These are phyloP conservation scores for Odontarrhena argentea DNA, from an alignment of 345 rosid species.

Conservation along the genomic window DNA sequence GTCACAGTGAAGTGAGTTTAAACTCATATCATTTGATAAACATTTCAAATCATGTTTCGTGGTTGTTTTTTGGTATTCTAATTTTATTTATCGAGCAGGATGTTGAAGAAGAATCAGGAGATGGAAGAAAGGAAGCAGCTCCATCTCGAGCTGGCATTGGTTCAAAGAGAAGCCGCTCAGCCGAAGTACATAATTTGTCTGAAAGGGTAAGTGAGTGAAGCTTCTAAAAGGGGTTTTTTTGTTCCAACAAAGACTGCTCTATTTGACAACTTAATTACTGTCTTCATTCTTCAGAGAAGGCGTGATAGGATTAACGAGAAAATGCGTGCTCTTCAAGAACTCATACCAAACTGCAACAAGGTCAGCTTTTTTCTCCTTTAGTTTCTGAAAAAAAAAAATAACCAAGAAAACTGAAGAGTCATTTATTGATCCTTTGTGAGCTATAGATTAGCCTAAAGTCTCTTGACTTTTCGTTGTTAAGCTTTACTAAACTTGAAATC, in stretches of 20 bases:
- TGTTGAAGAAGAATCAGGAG: slow-evolving; percentile 64
- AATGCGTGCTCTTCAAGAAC: slow-evolving; percentile 95
- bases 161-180: slow-evolving; percentile 84
- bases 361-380: slow-evolving; percentile 37
- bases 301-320: slow-evolving; percentile 93
- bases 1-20: slow-evolving; percentile 70
- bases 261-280: slow-evolving; percentile 27
- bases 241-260: slow-evolving; percentile 16
- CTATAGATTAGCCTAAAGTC: too few species aligned
- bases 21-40: slow-evolving; percentile 1
- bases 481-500: slow-evolving; percentile 29
- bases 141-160: slow-evolving; percentile 50
- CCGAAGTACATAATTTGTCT: slow-evolving; percentile 93
- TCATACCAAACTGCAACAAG: slow-evolving; percentile 91
- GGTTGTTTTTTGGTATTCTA: not conserved
- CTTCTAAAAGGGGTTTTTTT: not conserved
- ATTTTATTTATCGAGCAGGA: slow-evolving; percentile 50
- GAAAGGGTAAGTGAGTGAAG: slow-evolving; percentile 75
- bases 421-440: too few species aligned
- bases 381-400: too few species aligned
- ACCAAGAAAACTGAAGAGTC: too few species aligned
- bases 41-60: not conserved
- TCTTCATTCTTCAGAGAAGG: slow-evolving; percentile 57
- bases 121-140: slow-evolving; percentile 49
- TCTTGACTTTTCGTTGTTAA: not conserved